Evolutionary conservation across 768 basidiomycete species (phyloP), one percentile per base, ranked within the genome.

Genomic region (Leccinum arenicola): DNA sequence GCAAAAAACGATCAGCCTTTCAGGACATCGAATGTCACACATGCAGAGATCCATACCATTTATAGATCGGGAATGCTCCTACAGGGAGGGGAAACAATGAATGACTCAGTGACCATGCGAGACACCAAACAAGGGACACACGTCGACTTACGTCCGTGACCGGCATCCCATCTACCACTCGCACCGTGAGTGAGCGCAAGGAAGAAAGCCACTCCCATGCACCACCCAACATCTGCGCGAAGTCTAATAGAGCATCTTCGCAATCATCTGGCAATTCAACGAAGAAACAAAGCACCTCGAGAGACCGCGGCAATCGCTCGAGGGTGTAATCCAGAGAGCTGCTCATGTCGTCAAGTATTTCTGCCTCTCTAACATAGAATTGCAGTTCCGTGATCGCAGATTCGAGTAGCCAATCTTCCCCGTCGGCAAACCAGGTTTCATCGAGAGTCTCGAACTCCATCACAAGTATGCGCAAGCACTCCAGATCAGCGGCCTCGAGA

Each of bases 1-100:
- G n/a, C 31, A 25, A 8, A 23, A 6, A 6, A 1, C 5, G 12
- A 33, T 33, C 25, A 3, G 12, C 17, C 35, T 36, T 29, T 15
- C 49, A 66, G 6, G 11, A 9, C 31, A 23, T 29, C 27, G 27
- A 57, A 38, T 6, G 55, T 43, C 43, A 56, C 23, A 63, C 11
- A 25, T 12, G 31, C 27, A 36, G 17, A 25, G 27, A 17, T 49
- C 1, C 12, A 54, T 29, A 11, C 48, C 29, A 10, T 50, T 8
- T 2, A 38, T 4, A 43, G 40, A 19, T 19, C 0, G n/a, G 40
- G n/a, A 43, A 19, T 19, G 40, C 40, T 10, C 10, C 66, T 67
- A 49, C 12, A n/a, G 25, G 1, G 14, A 19, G 6, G 1, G n/a
- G n/a, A 43, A 43, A 43, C n/a, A 17, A 43, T 4, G n/a, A 43